Conservation (phyloP, 169 alveolate genomes). For the Babesia ovata region DNA sequence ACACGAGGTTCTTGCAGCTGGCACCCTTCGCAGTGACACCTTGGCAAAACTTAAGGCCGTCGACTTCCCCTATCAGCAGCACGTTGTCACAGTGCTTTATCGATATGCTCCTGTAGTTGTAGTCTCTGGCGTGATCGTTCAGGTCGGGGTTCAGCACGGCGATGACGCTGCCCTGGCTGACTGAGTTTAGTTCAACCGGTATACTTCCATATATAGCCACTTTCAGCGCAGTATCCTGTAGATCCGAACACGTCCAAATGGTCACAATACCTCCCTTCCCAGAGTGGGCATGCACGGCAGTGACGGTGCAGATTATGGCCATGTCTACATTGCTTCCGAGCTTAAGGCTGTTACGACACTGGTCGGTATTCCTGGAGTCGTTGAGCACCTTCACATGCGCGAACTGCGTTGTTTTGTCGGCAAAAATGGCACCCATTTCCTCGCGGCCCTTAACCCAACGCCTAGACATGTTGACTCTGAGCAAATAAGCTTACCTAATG, state of each 20-base stretch:
- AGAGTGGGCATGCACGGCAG: slow-evolving; percentile 21
- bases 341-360: slow-evolving; percentile 57
- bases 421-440: slow-evolving; percentile 42
- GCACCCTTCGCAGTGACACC: slow-evolving; percentile 57
- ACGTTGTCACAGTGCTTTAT: slow-evolving; percentile 44
- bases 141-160: slow-evolving; percentile 68
- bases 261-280: slow-evolving; percentile 24
- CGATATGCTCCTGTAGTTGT: slow-evolving; percentile 34
- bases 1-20: slow-evolving; percentile 56
- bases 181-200: slow-evolving; percentile 15
- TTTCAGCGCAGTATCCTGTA: slow-evolving; percentile 37
- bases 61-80: slow-evolving; percentile 60
- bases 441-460: slow-evolving; percentile 52
- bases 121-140: slow-evolving; percentile 15
- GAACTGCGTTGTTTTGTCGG: slow-evolving; percentile 55
- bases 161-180: slow-evolving; percentile 41
- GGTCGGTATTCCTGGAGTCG: slow-evolving; percentile 45
- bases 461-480: slow-evolving; percentile 16
- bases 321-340: slow-evolving; percentile 43
- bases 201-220: slow-evolving; percentile 28
- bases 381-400: slow-evolving; percentile 43
- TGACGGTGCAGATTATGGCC: slow-evolving; percentile 58
- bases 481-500: slow-evolving; percentile 29
- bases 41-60: slow-evolving; percentile 46
- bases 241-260: slow-evolving; percentile 61